phyloP scores from a whole-genome alignment of 1,284 basidiomycete species.

The Dichomitus squalens region DNA sequence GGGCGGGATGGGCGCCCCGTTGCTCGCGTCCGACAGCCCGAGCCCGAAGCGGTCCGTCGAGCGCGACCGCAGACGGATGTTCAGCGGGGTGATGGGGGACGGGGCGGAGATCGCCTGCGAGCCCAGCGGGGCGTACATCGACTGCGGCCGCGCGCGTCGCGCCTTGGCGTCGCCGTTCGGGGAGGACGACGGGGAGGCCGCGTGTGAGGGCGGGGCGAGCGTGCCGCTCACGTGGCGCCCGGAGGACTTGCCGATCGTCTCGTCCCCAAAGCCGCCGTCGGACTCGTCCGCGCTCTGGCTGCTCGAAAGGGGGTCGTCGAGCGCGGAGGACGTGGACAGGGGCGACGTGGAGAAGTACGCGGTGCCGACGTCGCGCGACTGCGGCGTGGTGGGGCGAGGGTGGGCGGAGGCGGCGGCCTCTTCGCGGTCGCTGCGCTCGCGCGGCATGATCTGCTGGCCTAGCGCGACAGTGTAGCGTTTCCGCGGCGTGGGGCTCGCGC shows the following conservation, averaged over 20 bases:
- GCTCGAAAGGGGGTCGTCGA: constrained; percentile 32
- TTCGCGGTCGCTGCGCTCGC: constrained; percentile 34
- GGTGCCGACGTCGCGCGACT: constrained; percentile 38
- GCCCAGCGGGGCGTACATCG: constrained; percentile 30
- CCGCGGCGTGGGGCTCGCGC: constrained; percentile 70
- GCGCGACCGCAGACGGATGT: constrained; percentile 50
- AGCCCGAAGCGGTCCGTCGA: constrained; percentile 52
- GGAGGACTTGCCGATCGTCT: constrained; percentile 64
- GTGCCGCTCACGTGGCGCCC: constrained; percentile 32
- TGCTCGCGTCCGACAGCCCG: constrained; percentile 26
- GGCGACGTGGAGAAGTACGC: constrained; percentile 47
- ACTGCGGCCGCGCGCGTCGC: constrained; percentile 31
- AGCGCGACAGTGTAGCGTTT: constrained; percentile 84
- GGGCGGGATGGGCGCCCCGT: constrained; percentile 25
- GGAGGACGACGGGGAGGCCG: constrained; percentile 23
- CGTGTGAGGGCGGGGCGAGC: constrained; percentile 28
- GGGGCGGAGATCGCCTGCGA: constrained; percentile 34
- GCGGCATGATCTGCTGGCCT: constrained; percentile 63
- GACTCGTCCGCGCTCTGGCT: constrained; percentile 35
- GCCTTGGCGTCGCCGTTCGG: constrained; percentile 8
- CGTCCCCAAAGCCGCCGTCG: constrained; percentile 46
- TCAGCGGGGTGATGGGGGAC: constrained; percentile 39
- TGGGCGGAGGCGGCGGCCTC: constrained; percentile 21
- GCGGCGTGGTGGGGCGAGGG: constrained; percentile 23
- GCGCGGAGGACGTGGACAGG: constrained; percentile 34